Evolutionary conservation across 1,139 yeast genomes (phyloP), one percentile per base, ranked within the genome.

Genomic region (Torulaspora pretoriensis): DNA sequence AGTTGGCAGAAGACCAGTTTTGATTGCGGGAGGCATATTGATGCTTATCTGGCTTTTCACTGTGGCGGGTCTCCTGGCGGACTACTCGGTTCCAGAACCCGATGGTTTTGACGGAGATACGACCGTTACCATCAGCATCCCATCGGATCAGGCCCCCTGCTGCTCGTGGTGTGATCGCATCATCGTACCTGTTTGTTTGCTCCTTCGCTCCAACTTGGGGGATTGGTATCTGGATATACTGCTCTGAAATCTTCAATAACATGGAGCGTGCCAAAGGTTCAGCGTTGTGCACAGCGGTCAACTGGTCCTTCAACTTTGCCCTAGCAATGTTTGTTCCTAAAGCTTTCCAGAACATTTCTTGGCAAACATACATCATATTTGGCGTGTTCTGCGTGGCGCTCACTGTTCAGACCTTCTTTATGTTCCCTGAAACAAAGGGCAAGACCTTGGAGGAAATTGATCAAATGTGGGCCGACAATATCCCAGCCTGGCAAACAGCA

Each of bases 381-480:
- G 77, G 73, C 43, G 67, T 70, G 25, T 75, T 75, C 61, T 76
- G 80, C 63, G 67, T 63, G 8, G 70, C 65, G 40, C 72, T 77
- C 76, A 72, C 71, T 45, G 47, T 78, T 43, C 81, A 76, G 50
- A 77, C 78, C 37, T 73, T 63, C 61, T 68, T 77, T 59, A 70
- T 72, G 53, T 77, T 77, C 75, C 82, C 82, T 38, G 86, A 80
- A 64, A 80, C 86, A 26, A 77, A 71, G 59, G 81, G 82, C 46
- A 76, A 74, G 66, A 71, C 83, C 49, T 72, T 80, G 70, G 85
- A 80, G 67, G 82, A 79, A 65, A 76, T 80, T 56, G 83, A 75
- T 39, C 59, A 57, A 46, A 65, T 74, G 66, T 75, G 79, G 79
- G 75, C 69, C 17, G 77, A 73, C 54, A 56, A 65, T 14, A 60